Base-by-base conservation (phyloP, 1,284 basidiomycete genomes). In the Waitea zeae region DNA sequence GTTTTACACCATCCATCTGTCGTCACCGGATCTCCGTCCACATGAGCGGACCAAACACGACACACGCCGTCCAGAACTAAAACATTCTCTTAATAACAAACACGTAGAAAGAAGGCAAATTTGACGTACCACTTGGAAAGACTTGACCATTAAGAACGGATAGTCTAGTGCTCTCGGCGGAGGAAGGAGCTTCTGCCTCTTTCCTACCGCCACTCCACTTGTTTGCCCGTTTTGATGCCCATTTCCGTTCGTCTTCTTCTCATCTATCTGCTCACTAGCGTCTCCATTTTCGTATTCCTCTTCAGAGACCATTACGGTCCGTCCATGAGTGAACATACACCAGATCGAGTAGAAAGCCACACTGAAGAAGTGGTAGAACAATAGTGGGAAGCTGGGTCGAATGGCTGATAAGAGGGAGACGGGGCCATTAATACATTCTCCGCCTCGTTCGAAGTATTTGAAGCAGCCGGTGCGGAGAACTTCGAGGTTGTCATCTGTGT, bases 401-500 rank as follows among this genome's bases (percentile, higher is more conserved):
- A 93, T 65, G 13, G 72, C 87, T 14, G 84, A 78, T 13, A 90
- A 70, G 12, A 92, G 65, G 3, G 75, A 79, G 11, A 97, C 89
- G 1, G 95, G 95, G 1, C 83, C 93, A 20, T 71, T 66, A 36
- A 97, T 56, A 47, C 88, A 88, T 46, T 88, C 75, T 0, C 93
- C 95, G 15, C 93, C 93, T 5, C 71, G 67, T 52, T 96, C 87
- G 49, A 99, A 96, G 59, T 98, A 99, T 50, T 87, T 87, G 70
- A 98, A 96, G 57, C 95, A 98, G 0, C 93, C 93, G 24, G 74
- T 77, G 40, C 87, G 69, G 11, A 99, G 72, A 0, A 93, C 76
- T n/a, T 66, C 72, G 5, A 98, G 69, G 34, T 68, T 62, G 36
- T 76, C 73, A 43, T 80, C n/a, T n/a, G n/a, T n/a, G n/a, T n/a